Base-by-base conservation (phyloP, 2,329 filamentous ascomycete genomes). In the Cephalotrichum gorgonifer region DNA sequence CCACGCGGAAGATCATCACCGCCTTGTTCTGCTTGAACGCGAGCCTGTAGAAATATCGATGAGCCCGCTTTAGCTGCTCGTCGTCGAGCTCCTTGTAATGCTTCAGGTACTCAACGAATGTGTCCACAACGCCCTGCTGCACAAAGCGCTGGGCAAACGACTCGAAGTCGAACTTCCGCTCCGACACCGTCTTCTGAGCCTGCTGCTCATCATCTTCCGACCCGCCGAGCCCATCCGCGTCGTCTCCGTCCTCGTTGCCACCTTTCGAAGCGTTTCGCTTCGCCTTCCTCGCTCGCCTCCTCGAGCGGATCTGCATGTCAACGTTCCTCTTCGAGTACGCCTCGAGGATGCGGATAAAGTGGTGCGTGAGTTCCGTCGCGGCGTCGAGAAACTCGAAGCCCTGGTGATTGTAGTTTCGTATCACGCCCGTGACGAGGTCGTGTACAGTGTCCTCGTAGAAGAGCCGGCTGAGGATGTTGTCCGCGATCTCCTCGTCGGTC, bases 401-500 rank as follows among this genome's bases (percentile, higher is more conserved):
- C 67, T 97, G 93, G 52, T 91, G 88, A 56, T 94, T 95, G 69
- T 94, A 97, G n/a, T 78, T 83, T 54, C 85, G 77, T 1, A 91
- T 74, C 48, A 96, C 86, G 51, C 82, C 79, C 27, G 91, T 78
- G 47, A 98, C 79, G 23, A 86, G 77, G 53, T 98, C 91, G 59
- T 98, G 90, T 0, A 90, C 96, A 1, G 87, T 80, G 60, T 97
- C 89, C 65, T 98, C 93, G 67, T 98, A 98, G 64, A 98, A 98
- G n/a, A 98, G 88, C 53, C 91, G 87, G 58, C 86, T 94, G 47
- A 95, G 80, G 12, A 95, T 96, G 57, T 98, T 98, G 62, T 98
- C 91, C 1, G 93, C 91, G 62, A 98, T 97, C 57, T 97, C 93
- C 60, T 95, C 86, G 56, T 98, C 88, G n/a, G 96, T 90, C 54